These are phyloP conservation scores for Boletus semigastroideus DNA, from an alignment of 1,284 basidiomycete species.

Conservation along the genomic window DNA sequence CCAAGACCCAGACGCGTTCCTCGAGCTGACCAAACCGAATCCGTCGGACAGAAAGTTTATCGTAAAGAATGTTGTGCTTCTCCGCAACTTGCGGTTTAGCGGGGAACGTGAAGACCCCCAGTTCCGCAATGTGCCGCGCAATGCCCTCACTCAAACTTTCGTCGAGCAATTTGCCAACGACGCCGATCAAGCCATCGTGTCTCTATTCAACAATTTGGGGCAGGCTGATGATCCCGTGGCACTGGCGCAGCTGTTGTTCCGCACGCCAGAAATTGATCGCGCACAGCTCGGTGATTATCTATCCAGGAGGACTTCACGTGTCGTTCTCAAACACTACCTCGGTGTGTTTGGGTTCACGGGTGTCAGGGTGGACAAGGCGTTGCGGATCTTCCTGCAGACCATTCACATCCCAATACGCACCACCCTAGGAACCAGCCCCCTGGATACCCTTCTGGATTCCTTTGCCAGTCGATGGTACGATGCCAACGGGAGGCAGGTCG, in stretches of 20 bases:
- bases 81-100: constrained; percentile 69
- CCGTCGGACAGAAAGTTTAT: constrained; percentile 81
- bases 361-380: constrained; percentile 83
- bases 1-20: constrained; percentile 58
- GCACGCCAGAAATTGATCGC: constrained; percentile 82
- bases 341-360: constrained; percentile 84
- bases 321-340: constrained; percentile 80
- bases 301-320: constrained; percentile 65
- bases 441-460: constrained; percentile 76
- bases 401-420: constrained; percentile 66
- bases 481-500: constrained; percentile 77
- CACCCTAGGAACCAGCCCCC: constrained; percentile 42
- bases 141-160: constrained; percentile 68
- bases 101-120: constrained; percentile 62
- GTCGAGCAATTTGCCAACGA: constrained; percentile 73
- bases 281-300: constrained; percentile 84
- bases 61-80: constrained; percentile 84
- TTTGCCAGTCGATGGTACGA: constrained; percentile 90
- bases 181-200: constrained; percentile 68
- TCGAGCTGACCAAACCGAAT: constrained; percentile 60
- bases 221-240: constrained; percentile 60
- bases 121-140: constrained; percentile 44
- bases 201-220: constrained; percentile 58
- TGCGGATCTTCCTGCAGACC: constrained; percentile 86
- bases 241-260: constrained; percentile 83